Evolutionary conservation across 139 green algal genomes (phyloP).

Genomic region (Axilococcus clingmanii): DNA sequence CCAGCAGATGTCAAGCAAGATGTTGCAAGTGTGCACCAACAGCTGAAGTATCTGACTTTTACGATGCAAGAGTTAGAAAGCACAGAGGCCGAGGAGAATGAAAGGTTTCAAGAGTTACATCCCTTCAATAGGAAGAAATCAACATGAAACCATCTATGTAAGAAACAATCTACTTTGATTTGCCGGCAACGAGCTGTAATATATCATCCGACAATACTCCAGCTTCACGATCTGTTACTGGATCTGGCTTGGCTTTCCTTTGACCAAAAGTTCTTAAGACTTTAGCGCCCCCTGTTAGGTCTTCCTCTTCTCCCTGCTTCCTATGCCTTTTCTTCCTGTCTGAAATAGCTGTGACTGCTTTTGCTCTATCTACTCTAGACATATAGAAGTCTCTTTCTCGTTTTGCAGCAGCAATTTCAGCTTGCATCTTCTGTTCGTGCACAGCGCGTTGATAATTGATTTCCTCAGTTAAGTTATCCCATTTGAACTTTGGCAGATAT

Average conservation of each 20-base stretch:
- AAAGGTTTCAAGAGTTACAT: not conserved
- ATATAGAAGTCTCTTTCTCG: constrained; percentile 93
- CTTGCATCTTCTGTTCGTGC: constrained; percentile 76
- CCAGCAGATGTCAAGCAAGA: constrained; percentile 11
- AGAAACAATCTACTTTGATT: too few species aligned
- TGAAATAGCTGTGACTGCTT: constrained; percentile 38
- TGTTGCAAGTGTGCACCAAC: constrained; percentile 3
- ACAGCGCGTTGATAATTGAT: constrained; percentile 69
- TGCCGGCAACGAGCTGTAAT: too few species aligned
- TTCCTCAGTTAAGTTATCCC: constrained; percentile 92
- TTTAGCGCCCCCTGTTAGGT: not conserved
- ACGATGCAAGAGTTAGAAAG: constrained; percentile 1
- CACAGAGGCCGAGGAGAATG: not conserved
- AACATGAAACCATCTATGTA: not conserved
- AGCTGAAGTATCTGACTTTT: constrained; percentile 13
- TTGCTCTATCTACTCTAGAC: constrained; percentile 43
- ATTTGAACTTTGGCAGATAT: constrained; percentile 94
- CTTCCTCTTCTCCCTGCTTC: not conserved
- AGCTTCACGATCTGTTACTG: constrained; percentile 5
- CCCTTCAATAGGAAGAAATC: not conserved
- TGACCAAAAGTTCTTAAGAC: constrained; percentile 43
- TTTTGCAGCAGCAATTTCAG: constrained; percentile 79
- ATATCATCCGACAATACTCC: too few species aligned
- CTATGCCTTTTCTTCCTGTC: constrained; percentile 40
- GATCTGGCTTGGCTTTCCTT: constrained; percentile 44